These are phyloP conservation scores for Mortierella claussenii DNA, from an alignment of 192 early-diverging fungal genomes.

Conservation along the genomic window DNA sequence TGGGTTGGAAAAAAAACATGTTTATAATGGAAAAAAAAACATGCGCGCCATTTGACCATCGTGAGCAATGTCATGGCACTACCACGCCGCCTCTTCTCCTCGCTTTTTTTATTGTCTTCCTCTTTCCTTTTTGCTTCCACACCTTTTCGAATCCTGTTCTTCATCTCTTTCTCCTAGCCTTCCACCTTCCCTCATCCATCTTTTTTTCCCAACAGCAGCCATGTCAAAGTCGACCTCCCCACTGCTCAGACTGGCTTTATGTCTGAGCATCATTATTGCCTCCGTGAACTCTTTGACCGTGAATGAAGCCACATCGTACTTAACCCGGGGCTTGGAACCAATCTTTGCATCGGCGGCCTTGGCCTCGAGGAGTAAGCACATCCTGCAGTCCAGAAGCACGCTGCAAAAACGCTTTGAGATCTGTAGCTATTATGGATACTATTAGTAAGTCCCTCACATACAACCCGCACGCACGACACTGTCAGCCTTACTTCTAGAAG, in stretches of 20 bases:
- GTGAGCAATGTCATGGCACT: no score
- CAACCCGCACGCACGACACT: no score
- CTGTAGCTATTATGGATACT: background rate
- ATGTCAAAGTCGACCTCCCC: background rate
- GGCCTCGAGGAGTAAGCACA: background rate
- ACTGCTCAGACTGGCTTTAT: background rate
- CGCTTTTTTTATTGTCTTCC: background rate
- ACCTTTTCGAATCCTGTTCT: background rate
- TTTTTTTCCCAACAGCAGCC: background rate
- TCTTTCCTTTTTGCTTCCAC: background rate
- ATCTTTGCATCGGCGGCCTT: background rate
- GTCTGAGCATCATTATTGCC: background rate
- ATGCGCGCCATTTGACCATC: no score
- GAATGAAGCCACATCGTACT: background rate
- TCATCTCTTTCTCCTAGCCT: background rate
- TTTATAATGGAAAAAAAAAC: no score
- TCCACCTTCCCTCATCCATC: background rate
- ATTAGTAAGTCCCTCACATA: no score
- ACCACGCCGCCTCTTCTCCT: background rate
- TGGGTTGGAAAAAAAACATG: no score
- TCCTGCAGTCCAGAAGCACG: background rate
- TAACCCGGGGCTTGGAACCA: background rate
- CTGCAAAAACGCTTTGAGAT: constrained; percentile 3
- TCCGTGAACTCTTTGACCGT: background rate
- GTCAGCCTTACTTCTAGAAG: no score